Base-by-base conservation (phyloP, 352 stramenopile genomes). In the Pythium brassicae region DNA sequence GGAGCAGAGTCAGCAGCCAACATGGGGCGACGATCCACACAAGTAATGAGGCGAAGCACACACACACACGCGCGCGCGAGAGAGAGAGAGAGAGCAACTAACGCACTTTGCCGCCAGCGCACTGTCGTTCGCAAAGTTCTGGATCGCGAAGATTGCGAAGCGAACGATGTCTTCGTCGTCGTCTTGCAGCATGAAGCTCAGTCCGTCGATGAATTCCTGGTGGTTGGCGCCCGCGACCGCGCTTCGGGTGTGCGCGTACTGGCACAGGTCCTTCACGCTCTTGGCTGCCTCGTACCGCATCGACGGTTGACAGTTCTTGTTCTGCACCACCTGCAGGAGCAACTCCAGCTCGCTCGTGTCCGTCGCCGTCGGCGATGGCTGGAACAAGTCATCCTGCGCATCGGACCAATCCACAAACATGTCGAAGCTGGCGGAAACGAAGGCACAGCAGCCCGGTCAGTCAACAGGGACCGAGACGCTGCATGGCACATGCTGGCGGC, bases 141-240 rank as follows among this genome's bases (percentile, higher is more conserved):
- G 61, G 40, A 92, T 88, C 37, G 66, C 69, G 63, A 72, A 89
- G 55, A 92, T 85, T 35, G 76, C 81, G 51, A 88, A 89, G 22
- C 81, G 81, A 15, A 88, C 66, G 39, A 89, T 83, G 55, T 92
- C 76, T 58, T 92, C 78, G 55, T 88, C 76, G 23, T 83, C 65
- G 57, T 87, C 77, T 43, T 75, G 69, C 37, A 92, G 68, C 78
- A 92, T 88, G 12, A 60, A 73, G 47, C 79, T 66, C 53, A 92
- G 55, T 8, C 71, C 57, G 23, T 49, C 61, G 43, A 83, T 69
- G 49, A 92, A 82, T 23, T 81, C 65, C 39, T 83, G 73, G 32
- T 72, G 75, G 51, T 76, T 62, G 55, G 59, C 49, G 10, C 75
- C 53, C 52, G 63, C 59, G 44, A 92, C 59, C 1, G 73, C 66